A percentile compares a stretch with the other conserved stretches of the same genome.
These are phyloP conservation scores for Larix kaempferi DNA, from an alignment of 75 land plant species.

Conservation along the genomic window DNA sequence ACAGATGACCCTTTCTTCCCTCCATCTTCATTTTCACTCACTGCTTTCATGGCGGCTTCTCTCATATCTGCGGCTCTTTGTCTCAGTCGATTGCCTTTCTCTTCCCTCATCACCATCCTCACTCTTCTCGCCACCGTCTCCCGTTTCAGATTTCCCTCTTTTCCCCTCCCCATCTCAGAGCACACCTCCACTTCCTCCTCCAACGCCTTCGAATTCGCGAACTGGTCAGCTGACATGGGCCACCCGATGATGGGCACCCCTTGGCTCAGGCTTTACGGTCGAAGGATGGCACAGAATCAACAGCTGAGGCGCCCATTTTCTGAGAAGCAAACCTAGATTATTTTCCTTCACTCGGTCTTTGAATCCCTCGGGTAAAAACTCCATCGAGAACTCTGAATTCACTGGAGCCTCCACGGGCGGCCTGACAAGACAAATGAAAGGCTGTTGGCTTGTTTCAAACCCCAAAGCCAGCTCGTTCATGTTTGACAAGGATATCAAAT, in stretches of 20 bases:
- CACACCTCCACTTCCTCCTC: not conserved
- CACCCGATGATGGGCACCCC: conserved; percentile 25
- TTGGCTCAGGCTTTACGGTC: conserved; percentile 1
- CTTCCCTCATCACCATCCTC: conserved; percentile 13
- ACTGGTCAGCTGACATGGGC: conserved; percentile 33
- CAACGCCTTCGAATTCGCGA: conserved; percentile 8
- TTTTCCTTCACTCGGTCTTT: conserved; percentile 6
- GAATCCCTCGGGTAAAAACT: not conserved
- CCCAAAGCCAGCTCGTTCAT: no score
- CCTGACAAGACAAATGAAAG: no score
- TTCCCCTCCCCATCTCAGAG: not conserved
- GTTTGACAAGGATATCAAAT: no score
- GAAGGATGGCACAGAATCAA: conserved; percentile 11
- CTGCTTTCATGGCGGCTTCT: no score
- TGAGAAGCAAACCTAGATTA: conserved; percentile 4
- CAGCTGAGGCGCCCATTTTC: conserved; percentile 12
- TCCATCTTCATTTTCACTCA: no score
- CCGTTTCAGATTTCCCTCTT: no score
- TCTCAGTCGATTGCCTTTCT: not conserved
- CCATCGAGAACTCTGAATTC: not conserved
- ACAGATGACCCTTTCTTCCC: no score
- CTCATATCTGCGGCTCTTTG: no score
- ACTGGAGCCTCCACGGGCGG: no score
- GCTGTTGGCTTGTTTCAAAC: no score
- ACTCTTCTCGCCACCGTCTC: conserved; percentile 20